These are phyloP conservation scores for Pholiota microspora DNA, from an alignment of 768 basidiomycete genomes.

Conservation along the genomic window DNA sequence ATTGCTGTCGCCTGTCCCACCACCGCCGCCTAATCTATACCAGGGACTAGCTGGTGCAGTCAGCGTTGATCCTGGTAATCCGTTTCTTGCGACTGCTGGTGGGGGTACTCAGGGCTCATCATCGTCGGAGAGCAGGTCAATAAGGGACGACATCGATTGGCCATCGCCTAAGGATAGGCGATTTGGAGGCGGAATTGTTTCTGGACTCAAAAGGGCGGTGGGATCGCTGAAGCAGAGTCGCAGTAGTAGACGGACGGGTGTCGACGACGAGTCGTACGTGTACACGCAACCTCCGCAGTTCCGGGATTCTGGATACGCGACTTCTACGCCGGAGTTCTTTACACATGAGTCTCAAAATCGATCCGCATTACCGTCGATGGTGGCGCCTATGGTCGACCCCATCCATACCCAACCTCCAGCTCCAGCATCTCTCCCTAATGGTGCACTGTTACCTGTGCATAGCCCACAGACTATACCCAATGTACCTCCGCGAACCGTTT, in stretches of 20 bases:
- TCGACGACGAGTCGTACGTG: not conserved
- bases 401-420: not conserved
- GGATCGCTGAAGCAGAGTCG: slow-evolving; percentile 15
- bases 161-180: slow-evolving; percentile 8
- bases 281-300: not conserved
- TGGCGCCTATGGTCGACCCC: not conserved
- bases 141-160: not conserved
- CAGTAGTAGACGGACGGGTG: not conserved
- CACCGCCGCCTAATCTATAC: slow-evolving; percentile 22
- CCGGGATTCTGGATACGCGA: slow-evolving; percentile 21
- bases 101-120: slow-evolving; percentile 7
- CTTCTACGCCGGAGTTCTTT: slow-evolving; percentile 5
- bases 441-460: not conserved
- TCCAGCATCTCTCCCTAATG: slow-evolving; percentile 8
- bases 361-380: too few relatives aligned
- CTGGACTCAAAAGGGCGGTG: slow-evolving; percentile 29
- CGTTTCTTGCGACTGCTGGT: slow-evolving; percentile 21
- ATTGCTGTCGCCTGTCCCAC: slow-evolving; percentile 17
- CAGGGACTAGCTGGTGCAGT: slow-evolving; percentile 10
- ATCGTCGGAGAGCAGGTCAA: not conserved
- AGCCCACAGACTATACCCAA: too few relatives aligned
- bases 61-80: slow-evolving; percentile 22
- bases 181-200: slow-evolving; percentile 29
- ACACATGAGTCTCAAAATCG: slow-evolving; percentile 7
- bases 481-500: not conserved